Conservation (phyloP, 2,329 filamentous ascomycete species). For the Parafenestella ontariensis region DNA sequence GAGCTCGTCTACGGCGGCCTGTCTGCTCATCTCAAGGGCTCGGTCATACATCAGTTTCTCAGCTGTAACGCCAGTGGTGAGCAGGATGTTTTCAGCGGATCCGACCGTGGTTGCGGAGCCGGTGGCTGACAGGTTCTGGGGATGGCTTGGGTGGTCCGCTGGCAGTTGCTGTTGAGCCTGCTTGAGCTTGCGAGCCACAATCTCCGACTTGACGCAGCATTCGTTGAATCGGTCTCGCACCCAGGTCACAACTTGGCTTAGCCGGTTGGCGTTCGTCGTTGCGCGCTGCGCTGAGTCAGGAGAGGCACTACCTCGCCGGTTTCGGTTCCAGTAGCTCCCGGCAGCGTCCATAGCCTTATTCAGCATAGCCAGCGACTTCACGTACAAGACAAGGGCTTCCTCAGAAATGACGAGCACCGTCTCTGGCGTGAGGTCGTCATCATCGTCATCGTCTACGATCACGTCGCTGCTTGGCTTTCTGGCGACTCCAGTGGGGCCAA, state of each 20-base stretch:
- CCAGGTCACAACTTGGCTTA: conserved; percentile 97
- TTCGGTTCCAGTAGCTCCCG: conserved; percentile 88
- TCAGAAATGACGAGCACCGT: conserved; percentile 88
- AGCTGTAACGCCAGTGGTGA: conserved; percentile 89
- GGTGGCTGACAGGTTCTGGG: conserved; percentile 73
- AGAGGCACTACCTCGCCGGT: conserved; percentile 65
- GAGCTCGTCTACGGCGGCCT: conserved; percentile 94
- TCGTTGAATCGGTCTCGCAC: conserved; percentile 94
- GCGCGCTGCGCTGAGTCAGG: conserved; percentile 48
- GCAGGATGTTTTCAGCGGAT: conserved; percentile 78
- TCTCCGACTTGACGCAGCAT: conserved; percentile 92
- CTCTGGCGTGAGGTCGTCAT: conserved; percentile 79
- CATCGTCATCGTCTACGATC: conserved; percentile 58
- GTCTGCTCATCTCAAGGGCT: conserved; percentile 93
- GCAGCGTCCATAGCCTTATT: conserved; percentile 97
- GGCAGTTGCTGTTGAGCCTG: conserved; percentile 87
- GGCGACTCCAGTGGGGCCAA: conserved; percentile 58
- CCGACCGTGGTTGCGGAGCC: conserved; percentile 64
- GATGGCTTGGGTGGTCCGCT: conserved; percentile 83
- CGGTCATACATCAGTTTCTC: conserved; percentile 99
- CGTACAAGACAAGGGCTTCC: conserved; percentile 93
- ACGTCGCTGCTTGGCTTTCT: conserved; percentile 54
- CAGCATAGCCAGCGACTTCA: conserved; percentile 88
- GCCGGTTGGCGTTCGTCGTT: conserved; percentile 67
- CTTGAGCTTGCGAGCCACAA: conserved; percentile 86